Evolutionary conservation across 352 stramenopile species (phyloP).

Genomic region (Pythium vanterpoolii): DNA sequence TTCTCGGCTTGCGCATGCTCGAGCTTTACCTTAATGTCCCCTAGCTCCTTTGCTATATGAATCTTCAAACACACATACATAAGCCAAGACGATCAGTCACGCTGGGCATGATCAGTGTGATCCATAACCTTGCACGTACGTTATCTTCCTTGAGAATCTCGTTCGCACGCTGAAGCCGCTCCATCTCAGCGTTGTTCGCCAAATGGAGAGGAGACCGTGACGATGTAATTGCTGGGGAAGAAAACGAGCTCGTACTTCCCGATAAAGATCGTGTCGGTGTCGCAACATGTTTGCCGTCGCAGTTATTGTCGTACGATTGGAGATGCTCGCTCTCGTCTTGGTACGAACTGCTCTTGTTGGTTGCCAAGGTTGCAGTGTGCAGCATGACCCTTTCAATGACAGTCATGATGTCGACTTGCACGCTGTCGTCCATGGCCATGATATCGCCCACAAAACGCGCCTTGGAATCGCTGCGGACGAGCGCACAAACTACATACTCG

Average conservation of each 20-base stretch:
- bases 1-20: slow-evolving; percentile 31
- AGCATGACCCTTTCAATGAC: slow-evolving; percentile 57
- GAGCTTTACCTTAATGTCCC: slow-evolving; percentile 21
- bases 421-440: slow-evolving; percentile 49
- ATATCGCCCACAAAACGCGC: slow-evolving; percentile 62
- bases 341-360: neutral
- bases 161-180: slow-evolving; percentile 47
- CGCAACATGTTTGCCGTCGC: neutral
- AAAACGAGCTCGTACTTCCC: neutral
- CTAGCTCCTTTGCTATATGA: slow-evolving; percentile 36
- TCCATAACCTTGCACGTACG: slow-evolving; percentile 23
- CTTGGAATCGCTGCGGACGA: slow-evolving; percentile 59
- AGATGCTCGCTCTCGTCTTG: neutral
- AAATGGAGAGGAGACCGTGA: slow-evolving; percentile 37
- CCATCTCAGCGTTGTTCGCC: slow-evolving; percentile 43
- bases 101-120: neutral
- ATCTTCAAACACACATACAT: slow-evolving; percentile 20
- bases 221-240: slow-evolving; percentile 1
- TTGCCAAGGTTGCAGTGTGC: slow-evolving; percentile 12
- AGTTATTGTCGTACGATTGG: slow-evolving; percentile 1
- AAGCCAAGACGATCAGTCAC: neutral
- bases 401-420: slow-evolving; percentile 60
- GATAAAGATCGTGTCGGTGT: neutral
- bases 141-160: slow-evolving; percentile 61
- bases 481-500: slow-evolving; percentile 43